These are phyloP conservation scores for Echeveria elegans DNA, from an alignment of 164 flowering plant species.

Conservation along the genomic window DNA sequence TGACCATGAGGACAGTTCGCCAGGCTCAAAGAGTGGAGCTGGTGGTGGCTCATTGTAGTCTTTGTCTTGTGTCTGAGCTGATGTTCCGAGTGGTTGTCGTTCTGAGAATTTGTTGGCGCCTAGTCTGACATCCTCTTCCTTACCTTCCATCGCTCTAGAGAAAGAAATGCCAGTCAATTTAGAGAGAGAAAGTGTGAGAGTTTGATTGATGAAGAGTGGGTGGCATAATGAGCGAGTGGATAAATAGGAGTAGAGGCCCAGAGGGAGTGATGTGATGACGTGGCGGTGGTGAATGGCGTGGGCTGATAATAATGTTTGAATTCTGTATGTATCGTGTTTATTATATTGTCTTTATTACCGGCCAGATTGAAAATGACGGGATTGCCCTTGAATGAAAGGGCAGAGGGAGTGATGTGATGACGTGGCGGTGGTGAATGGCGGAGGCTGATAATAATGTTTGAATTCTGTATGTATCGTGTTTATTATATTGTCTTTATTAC, in stretches of 20 bases:
- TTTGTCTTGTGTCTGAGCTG: conserved; percentile 18
- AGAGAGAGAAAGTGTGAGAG: neutral
- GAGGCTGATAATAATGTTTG: neutral
- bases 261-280: neutral
- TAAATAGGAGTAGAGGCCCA: neutral
- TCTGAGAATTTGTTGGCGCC: conserved; percentile 43
- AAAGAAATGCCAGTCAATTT: too few species aligned
- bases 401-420: too few species aligned
- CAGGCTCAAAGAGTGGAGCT: neutral
- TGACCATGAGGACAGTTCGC: neutral
- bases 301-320: neutral
- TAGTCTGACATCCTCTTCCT: conserved; percentile 38
- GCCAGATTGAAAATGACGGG: neutral
- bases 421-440: neutral
- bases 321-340: neutral
- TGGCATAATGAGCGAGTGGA: neutral
- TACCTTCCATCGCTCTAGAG: conserved; percentile 29
- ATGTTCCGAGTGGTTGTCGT: conserved; percentile 43
- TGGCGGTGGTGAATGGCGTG: neutral
- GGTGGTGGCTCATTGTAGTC: neutral
- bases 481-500: neutral
- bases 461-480: neutral
- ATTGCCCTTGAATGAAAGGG: neutral
- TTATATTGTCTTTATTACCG: neutral
- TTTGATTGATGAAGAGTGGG: neutral